Base-by-base conservation (phyloP, 495 filamentous ascomycete genomes). In the Lophium mytilinum region DNA sequence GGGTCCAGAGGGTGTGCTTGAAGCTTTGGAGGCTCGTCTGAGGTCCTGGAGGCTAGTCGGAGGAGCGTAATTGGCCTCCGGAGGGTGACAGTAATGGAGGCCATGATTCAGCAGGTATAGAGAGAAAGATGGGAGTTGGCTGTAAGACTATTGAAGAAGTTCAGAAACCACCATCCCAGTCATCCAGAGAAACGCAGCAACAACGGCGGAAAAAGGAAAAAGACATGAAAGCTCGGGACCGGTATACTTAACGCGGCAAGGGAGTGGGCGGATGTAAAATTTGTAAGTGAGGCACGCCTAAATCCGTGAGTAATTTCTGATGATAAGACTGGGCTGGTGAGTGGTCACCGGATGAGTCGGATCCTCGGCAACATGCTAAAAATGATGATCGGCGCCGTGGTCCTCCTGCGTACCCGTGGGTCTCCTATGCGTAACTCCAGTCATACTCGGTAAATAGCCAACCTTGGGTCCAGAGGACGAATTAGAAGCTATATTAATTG, bases 51-150 rank as follows among this genome's bases (percentile, higher is more conserved):
- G 9, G 52, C 9, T 18, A 50, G 55, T 35, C 55, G 55, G 24
- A 63, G 58, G 9, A 63, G 51, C 9, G 52, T 45, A 33, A 54
- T 46, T 11, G 55, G 60, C n/a, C 50, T 49, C 14, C 60, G 55
- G 4, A 63, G 33, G 21, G 43, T 45, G 36, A 63, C n/a, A n/a
- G 45, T 39, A 36, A 61, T 21, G 5, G 58, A 52, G 5, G 52
- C 58, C 58, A 61, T 61, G 17, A 24, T 33, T 11, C 2, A 33
- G 11, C 19, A 1, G 11, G 17, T 11, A 12, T 17, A 19, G 45
- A 48, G 17, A 17, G 9, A 8, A 9, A 47, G 12, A 18, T 11
- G 14, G 12, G 1, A 12, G 3, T 48, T 11, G 4, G 19, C 19
- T n/a, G 19, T 33, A 21, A 30, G 8, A 15, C 39, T 33, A 45